These are phyloP conservation scores for Cucurbita argyrosperma DNA, from an alignment of 306 rosid species.

Conservation along the genomic window DNA sequence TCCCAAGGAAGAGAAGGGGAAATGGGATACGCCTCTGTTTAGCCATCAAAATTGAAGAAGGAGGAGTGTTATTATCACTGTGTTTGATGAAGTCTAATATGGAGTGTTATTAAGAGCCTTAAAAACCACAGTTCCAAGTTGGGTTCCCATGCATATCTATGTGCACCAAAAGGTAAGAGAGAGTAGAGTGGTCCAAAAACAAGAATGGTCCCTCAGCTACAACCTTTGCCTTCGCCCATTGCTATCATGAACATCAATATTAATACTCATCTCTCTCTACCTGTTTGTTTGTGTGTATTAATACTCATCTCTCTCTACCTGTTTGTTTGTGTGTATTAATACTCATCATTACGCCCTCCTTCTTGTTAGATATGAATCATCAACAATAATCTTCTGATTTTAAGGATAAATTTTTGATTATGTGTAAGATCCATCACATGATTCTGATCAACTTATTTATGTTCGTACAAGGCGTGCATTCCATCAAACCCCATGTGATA, in stretches of 20 bases:
- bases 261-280: background rate
- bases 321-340: background rate
- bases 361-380: background rate
- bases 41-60: background rate
- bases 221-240: constrained; percentile 22
- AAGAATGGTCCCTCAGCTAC: constrained; percentile 49
- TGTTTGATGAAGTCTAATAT: background rate
- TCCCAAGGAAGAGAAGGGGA: constrained; percentile 16
- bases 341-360: background rate
- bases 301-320: background rate
- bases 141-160: constrained; percentile 46
- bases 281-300: background rate
- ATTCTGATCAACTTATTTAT: constrained; percentile 10
- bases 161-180: constrained; percentile 20
- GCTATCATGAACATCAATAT: constrained; percentile 38
- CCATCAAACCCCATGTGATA: constrained; percentile 52
- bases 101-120: background rate
- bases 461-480: constrained; percentile 24
- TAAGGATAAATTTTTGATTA: background rate
- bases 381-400: background rate
- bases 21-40: constrained; percentile 12
- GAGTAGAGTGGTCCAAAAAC: constrained; percentile 51
- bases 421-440: background rate
- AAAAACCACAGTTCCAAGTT: constrained; percentile 4
- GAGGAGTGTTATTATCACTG: background rate